Evolutionary conservation across 345 rosid species (phyloP), one percentile per base, ranked within the genome.

Genomic region (Abelmoschus esculentus): DNA sequence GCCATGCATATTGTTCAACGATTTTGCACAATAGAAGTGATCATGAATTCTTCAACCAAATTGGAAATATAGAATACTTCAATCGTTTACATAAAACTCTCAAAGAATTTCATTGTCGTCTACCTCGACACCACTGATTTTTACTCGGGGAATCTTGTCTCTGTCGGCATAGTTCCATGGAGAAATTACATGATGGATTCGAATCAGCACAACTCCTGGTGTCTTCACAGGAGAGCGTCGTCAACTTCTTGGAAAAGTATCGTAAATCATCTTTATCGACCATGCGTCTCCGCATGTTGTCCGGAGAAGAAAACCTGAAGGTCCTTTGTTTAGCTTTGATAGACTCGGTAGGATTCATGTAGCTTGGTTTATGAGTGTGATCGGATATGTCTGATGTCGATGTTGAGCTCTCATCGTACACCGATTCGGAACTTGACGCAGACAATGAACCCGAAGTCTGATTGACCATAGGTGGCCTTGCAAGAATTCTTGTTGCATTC

Each of bases 251-350:
- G 11, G 8, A 11, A 40, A 40, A 8, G 7, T 40, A 40, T 2
- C 8, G 9, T 1, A 40, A 40, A 19, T 12, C 40, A 74, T 77
- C 84, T 55, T 70, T 83, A 68, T 65, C 38, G 7, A 42, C 61
- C 15, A 26, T 11, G 49, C 61, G 76, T 76, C 71, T 76, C 31
- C 70, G 12, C 70, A 61, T 52, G 50, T 75, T 70, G 15, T 73
- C 54, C 66, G 81, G 69, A 70, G 82, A 70, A 71, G 82, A 70
- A 70, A 77, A 70, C 62, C 79, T 82, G 68, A 74, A 71, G 42
- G 79, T 75, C 58, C 79, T 86, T 58, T 83, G 89, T 84, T 89
- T 91, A n/a, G 93, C 96, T 76, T 86, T 91, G n/a, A 76, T 85
- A 38, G 92, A 88, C 68, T 83, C 83, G 0, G 99, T 95, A 31